Evolutionary conservation across 148 eudicot genomes (phyloP).

Genomic region (Rhododendron vialii): DNA sequence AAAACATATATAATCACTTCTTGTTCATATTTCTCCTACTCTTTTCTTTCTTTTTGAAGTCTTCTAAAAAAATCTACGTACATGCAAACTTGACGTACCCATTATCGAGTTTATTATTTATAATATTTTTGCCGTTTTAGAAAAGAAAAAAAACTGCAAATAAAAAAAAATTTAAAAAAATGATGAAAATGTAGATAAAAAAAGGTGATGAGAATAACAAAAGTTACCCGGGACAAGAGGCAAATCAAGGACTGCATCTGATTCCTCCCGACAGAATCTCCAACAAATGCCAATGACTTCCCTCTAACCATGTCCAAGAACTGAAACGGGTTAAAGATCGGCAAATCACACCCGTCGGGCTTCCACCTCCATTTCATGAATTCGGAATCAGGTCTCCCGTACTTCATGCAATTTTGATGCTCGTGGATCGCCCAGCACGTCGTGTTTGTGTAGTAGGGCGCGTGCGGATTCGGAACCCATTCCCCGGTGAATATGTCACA

Average conservation of each 20-base stretch:
- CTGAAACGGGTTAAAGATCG: conserved; percentile 33
- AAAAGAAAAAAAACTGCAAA: neutral
- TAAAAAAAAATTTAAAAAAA: neutral
- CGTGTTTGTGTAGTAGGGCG: conserved; percentile 44
- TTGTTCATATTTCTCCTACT: neutral
- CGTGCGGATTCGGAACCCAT: conserved; percentile 40
- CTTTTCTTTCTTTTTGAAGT: neutral
- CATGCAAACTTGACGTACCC: neutral
- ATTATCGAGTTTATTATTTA: too few relatives aligned
- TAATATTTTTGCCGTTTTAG: too few relatives aligned
- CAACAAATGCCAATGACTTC: conserved; percentile 50
- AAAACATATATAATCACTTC: neutral
- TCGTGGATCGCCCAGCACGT: conserved; percentile 48
- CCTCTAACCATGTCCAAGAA: conserved; percentile 49
- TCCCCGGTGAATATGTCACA: conserved; percentile 47
- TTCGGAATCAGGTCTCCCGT: conserved; percentile 37
- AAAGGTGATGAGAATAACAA: neutral
- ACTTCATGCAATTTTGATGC: conserved; percentile 53
- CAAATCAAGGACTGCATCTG: conserved; percentile 61
- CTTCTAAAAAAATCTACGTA: neutral
- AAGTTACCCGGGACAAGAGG: conserved; percentile 41
- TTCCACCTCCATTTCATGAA: conserved; percentile 56
- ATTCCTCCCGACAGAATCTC: conserved; percentile 58
- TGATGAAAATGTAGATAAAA: neutral
- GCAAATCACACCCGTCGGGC: conserved; percentile 46